A percentile compares a stretch with the other conserved stretches of the same genome.
phyloP scores from a whole-genome alignment of 805 yeast genomes.

The Debaryomyces tyrocola region DNA sequence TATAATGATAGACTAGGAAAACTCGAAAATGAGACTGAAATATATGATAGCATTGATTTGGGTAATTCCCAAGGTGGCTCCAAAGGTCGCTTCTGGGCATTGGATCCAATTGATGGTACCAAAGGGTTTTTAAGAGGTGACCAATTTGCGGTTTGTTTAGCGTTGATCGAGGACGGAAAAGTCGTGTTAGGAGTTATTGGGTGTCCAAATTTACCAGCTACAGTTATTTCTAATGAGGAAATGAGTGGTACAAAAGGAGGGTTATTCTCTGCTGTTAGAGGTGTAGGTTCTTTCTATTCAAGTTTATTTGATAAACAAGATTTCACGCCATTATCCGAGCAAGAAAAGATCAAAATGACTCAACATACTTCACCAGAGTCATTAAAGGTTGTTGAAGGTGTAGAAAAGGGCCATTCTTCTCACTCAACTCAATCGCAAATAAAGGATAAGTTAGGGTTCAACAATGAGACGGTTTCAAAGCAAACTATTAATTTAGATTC shows the following conservation, averaged over 20 bases:
- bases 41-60: constrained; percentile 67
- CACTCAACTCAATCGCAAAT: constrained; percentile 82
- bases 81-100: constrained; percentile 88
- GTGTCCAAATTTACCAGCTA: constrained; percentile 83
- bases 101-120: constrained; percentile 98
- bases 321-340: constrained; percentile 34
- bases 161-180: constrained; percentile 79
- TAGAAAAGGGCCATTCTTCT: constrained; percentile 92
- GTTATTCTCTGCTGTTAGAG: constrained; percentile 66
- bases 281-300: constrained; percentile 64
- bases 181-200: constrained; percentile 93
- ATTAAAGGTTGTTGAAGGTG: constrained; percentile 84
- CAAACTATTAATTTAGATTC: constrained; percentile 84
- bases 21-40: constrained; percentile 44
- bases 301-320: constrained; percentile 33
- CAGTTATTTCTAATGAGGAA: constrained; percentile 35
- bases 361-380: constrained; percentile 44
- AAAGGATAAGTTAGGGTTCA: constrained; percentile 54
- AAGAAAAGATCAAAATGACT: constrained; percentile 51
- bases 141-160: constrained; percentile 95
- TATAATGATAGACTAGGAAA: constrained; percentile 36
- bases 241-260: constrained; percentile 58
- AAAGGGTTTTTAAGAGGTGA: constrained; percentile 94
- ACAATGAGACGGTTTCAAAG: constrained; percentile 51
- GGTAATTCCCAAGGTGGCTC: constrained; percentile 82